Percentiles rank a stretch among this genome's conserved stretches.
Conservation (phyloP, 108 stramenopile genomes). For the Stephanodiscus minutulus region DNA sequence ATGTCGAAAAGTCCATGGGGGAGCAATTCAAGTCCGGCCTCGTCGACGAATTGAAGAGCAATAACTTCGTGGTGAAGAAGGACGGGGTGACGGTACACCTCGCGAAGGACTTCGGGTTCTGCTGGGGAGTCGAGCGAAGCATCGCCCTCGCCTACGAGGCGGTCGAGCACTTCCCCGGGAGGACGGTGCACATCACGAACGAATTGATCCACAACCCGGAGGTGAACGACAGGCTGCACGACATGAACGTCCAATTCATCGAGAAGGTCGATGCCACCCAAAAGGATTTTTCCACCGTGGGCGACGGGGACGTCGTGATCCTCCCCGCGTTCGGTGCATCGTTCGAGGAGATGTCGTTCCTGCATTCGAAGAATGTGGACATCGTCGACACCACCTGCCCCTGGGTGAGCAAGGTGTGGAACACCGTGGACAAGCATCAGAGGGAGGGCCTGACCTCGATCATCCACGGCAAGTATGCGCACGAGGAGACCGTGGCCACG, state of each 20-base stretch:
- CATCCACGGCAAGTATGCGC: conserved; percentile 95
- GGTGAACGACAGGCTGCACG: conserved; percentile 90
- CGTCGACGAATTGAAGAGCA: conserved; percentile 74
- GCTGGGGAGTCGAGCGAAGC: conserved; percentile 91
- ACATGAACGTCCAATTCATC: conserved; percentile 91
- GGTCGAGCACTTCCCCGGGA: conserved; percentile 87
- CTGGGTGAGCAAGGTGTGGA: conserved; percentile 99
- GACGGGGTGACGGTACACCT: conserved; percentile 84
- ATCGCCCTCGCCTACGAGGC: conserved; percentile 95
- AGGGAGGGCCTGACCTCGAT: conserved; percentile 82
- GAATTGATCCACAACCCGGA: conserved; percentile 97
- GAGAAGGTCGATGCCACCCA: conserved; percentile 60
- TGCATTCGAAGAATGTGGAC: conserved; percentile 88
- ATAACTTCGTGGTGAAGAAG: conserved; percentile 69
- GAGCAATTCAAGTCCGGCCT: conserved; percentile 72
- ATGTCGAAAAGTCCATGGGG: conserved; percentile 75
- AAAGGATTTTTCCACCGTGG: conserved; percentile 81
- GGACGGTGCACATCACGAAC: conserved; percentile 92
- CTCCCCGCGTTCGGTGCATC: conserved; percentile 96
- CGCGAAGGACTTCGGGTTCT: conserved; percentile 87
- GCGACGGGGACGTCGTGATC: conserved; percentile 93
- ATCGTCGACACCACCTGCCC: conserved; percentile 97
- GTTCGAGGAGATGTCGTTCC: conserved; percentile 89
- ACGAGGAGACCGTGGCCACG: conserved; percentile 97
- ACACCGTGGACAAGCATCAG: conserved; percentile 92